phyloP scores from a whole-genome alignment of 2,329 filamentous ascomycete genomes.

The Penicillium corylophilum region DNA sequence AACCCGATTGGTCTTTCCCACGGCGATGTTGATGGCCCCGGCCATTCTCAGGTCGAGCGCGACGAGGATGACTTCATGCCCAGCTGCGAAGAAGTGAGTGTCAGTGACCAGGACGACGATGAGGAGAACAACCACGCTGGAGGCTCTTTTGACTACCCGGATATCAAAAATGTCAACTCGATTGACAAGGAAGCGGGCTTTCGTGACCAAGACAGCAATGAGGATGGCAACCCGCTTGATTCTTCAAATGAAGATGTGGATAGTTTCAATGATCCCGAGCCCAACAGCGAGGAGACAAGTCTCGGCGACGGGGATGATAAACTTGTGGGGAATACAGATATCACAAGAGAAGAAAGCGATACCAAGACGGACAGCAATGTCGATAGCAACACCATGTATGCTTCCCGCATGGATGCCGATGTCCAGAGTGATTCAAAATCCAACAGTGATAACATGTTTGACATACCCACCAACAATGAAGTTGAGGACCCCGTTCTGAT shows the following conservation, averaged over 20 bases:
- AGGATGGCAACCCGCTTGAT: no score
- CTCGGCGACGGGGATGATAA: no score
- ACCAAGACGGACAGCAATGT: not conserved
- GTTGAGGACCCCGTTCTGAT: conserved; percentile 2
- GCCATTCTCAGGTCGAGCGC: not conserved
- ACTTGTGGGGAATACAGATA: no score
- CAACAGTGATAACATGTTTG: not conserved
- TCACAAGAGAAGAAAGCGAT: not conserved
- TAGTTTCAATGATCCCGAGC: no score
- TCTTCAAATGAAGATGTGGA: no score
- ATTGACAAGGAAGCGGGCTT: not conserved
- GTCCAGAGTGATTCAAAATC: not conserved
- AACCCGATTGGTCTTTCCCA: not conserved
- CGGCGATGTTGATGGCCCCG: not conserved
- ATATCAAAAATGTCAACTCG: not conserved
- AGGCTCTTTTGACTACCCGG: not conserved
- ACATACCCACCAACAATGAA: not conserved
- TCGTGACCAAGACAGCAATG: not conserved
- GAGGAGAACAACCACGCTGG: not conserved
- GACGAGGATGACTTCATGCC: not conserved
- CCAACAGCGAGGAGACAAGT: no score
- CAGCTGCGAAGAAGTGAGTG: not conserved
- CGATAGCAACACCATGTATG: not conserved
- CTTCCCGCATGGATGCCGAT: not conserved
- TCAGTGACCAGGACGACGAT: not conserved